Base-by-base conservation (phyloP, 306 rosid species). In the Dryas alaskensis region DNA sequence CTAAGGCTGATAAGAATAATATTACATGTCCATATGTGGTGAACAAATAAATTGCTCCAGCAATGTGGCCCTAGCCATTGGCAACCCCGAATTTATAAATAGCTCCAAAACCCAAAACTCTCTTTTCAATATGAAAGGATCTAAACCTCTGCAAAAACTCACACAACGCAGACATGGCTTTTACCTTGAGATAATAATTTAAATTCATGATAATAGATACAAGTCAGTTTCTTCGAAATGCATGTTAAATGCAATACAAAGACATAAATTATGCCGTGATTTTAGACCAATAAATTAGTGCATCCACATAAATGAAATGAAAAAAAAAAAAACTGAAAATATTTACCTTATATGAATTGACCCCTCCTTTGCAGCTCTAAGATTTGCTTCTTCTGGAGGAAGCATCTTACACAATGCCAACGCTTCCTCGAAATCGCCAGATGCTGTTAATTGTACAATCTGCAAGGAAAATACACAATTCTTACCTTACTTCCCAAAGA, bases 391-490 rank as follows among this genome's bases (percentile, higher is more conserved):
- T 92, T 95, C 98, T 16, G 97, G 97, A 12, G 99, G 98, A 83
- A 95, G 98, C 80, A 95, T 89, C 86, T 95, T 92, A 88, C 99
- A 95, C 86, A 95, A 80, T 73, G 98, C 93, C 88, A 95, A 84
- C 43, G 99, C 99, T 86, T 95, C 99, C 71, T 92, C 98, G 79
- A 95, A 95, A 84, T 95, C 84, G 51, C 98, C 97, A 77, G 99
- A 92, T 10, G 99, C 99, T 55, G 99, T 95, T 78, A 95, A 84
- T 87, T 95, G 99, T 73, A 95, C 97, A 73, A 95, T 95, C 98
- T 92, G 86, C 88, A 80, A 68, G 4, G 69, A 51, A 57, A 78
- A 78, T 25, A 51, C 61, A 73, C 75, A 73, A 74, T 58, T 75
- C 70, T 84, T 69, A 75, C 14, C 47, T 53, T 53, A 57, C 62